Evolutionary conservation across 2,329 filamentous ascomycete genomes (phyloP).

Genomic region (Colletotrichum chlorophyti): DNA sequence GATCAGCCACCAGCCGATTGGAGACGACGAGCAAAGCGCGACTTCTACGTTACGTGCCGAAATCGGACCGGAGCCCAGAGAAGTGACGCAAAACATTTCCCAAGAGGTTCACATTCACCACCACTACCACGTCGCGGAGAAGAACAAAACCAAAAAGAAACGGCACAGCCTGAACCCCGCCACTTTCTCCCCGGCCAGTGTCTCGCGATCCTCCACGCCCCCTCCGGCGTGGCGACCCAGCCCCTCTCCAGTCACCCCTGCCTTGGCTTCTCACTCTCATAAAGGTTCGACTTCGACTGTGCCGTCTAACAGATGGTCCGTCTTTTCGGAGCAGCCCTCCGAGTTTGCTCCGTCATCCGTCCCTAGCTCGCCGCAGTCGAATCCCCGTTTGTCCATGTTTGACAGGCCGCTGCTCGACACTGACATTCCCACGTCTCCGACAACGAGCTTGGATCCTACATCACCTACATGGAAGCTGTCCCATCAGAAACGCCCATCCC

Average conservation of each 20-base stretch:
- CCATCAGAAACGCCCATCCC: constrained; percentile 64
- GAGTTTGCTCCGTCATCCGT: constrained; percentile 75
- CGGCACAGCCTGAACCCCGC: constrained; percentile 68
- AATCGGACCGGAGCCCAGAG: constrained; percentile 54
- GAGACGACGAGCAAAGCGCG: constrained; percentile 47
- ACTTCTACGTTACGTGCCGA: constrained; percentile 73
- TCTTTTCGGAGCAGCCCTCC: constrained; percentile 65
- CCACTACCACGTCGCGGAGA: constrained; percentile 80
- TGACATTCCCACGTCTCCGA: constrained; percentile 81
- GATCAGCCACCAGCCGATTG: constrained; percentile 75
- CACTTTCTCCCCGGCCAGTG: constrained; percentile 63
- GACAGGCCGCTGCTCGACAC: constrained; percentile 73
- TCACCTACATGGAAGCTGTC: constrained; percentile 62
- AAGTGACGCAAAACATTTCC: constrained; percentile 50
- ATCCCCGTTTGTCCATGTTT: constrained; percentile 77
- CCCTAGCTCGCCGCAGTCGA: constrained; percentile 82
- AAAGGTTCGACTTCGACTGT: constrained; percentile 58
- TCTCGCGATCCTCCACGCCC: constrained; percentile 49
- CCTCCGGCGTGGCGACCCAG: constrained; percentile 46
- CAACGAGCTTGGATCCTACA: constrained; percentile 74
- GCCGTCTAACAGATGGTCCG: constrained; percentile 66
- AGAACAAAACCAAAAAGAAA: constrained; percentile 74
- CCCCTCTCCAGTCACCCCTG: constrained; percentile 46
- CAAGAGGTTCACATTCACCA: constrained; percentile 93
- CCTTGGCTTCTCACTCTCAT: constrained; percentile 49